Base-by-base conservation (phyloP, 2,329 filamentous ascomycete species). In the Hawksworthiomyces lignivorus region DNA sequence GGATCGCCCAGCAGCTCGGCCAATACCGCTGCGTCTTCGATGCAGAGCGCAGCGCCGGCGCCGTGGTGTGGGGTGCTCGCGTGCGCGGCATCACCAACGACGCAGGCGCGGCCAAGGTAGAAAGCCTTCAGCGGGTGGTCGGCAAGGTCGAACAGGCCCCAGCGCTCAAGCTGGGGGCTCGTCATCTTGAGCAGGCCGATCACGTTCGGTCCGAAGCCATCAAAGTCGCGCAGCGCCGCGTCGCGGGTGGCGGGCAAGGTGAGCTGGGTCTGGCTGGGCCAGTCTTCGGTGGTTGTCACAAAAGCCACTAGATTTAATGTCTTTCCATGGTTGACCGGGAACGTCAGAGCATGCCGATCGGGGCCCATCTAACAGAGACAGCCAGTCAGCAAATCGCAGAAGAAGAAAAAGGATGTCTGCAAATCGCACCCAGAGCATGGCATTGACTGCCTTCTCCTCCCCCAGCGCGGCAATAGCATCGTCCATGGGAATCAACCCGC, bases 11-110 rank as follows among this genome's bases (percentile, higher is more conserved):
- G 57, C 0, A 79, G 53, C 4, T 65, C 61, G 0, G 67, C 63
- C 2, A 70, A 52, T 3, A 68, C 57, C 14, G 61, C 60, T 2
- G 59, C 62, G 44, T 78, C 73, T 48, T 77, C 72, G 43, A 81
- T 71, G 2, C 70, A 73, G 51, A 79, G 68, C 2, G 73, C 74
- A 0, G 73, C 70, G 3, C 77, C 77, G 1, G 76, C 69, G 0
- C 76, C 77, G 31, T 77, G 72, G 29, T 76, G 72, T 0, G 78
- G 78, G 0, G 75, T 73, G 29, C 73, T 73, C 0, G 76, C 77
- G 53, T 82, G 78, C 0, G 78, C 79, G 0, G 78, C 76, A 51
- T 83, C 78, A 12, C 78, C 79, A 1, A 77, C 56, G 3, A 82
- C 62, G 28, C 64, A 68, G 19, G 72, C 51, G 1, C 67, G 60